phyloP scores from a whole-genome alignment of 306 rosid species.

The Citrullus mucosospermus region DNA sequence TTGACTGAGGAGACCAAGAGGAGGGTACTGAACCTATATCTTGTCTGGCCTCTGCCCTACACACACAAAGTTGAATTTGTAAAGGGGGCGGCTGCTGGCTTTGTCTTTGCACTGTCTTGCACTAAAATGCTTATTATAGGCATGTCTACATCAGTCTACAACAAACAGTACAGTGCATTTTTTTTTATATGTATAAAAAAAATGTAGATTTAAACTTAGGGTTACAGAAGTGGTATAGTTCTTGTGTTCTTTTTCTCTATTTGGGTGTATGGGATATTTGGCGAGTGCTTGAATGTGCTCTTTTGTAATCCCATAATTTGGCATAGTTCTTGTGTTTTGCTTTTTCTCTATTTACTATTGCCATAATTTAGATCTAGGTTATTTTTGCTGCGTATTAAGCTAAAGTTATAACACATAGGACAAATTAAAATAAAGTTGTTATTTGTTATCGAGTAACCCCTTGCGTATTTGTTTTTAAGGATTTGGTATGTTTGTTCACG shows the following conservation, averaged over 20 bases:
- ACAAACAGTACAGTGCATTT: background rate
- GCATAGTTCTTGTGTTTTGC: no score
- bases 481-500: background rate
- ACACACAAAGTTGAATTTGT: background rate
- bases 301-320: no score
- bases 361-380: no score
- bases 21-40: background rate
- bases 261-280: no score
- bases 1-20: background rate
- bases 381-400: no score
- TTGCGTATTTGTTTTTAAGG: background rate
- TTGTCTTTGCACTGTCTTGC: background rate
- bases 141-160: background rate
- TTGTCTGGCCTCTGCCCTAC: background rate
- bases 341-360: no score
- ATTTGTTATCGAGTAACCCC: background rate
- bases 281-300: no score
- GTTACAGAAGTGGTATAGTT: no score
- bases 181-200: no score
- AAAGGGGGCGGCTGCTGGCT: background rate
- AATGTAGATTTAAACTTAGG: no score
- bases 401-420: background rate
- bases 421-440: background rate
- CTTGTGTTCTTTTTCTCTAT: no score
- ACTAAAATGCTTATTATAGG: background rate